Base-by-base conservation (phyloP, 2,329 filamentous ascomycete genomes). In the Stagonosporopsis rhizophila region DNA sequence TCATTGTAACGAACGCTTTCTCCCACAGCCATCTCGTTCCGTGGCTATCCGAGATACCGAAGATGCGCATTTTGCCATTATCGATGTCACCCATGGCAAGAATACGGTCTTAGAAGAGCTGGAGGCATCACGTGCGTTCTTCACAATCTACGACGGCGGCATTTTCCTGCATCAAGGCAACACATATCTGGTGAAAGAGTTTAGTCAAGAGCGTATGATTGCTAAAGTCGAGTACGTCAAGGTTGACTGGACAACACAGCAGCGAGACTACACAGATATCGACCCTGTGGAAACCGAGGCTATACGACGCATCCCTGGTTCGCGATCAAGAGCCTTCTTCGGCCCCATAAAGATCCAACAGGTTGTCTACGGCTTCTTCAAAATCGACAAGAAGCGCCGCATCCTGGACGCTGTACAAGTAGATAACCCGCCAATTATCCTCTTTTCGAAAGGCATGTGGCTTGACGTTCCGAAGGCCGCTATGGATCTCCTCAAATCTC, bases 101-200 rank as follows among this genome's bases (percentile, higher is more conserved):
- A 98, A 98, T 71, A 80, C 88, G 0, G 90, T 99, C 0, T 83
- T 99, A 1, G 95, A 99, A 79, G 93, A 98, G 77, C 84, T 99
- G n/a, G 95, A 98, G 77, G 91, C 92, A 1, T 95, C 90, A 1
- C 87, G 95, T n/a, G 94, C 94, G 1, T 94, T 92, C 64, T 98
- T 96, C 76, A 96, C 92, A 1, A 85, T 99, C 57, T 99, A 99
- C 75, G 94, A 98, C 74, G 95, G 95, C 12, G 95, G 92, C 40
- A 97, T 99, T 60, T 99, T 96, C 78, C 82, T 99, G 5, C 95
- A 99, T 68, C 95, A 99, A 77, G 95, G 95, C n/a, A 87, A 87
- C 61, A 94, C 89, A 1, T 99, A 96, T 71, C 83, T 98, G 2
- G 91, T 99, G 48, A 90, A 92, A 65, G 92, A 98, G 66, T 93